These are phyloP conservation scores for Lasiosphaeriaceae sp. DNA, from an alignment of 495 filamentous ascomycete genomes.

Conservation along the genomic window DNA sequence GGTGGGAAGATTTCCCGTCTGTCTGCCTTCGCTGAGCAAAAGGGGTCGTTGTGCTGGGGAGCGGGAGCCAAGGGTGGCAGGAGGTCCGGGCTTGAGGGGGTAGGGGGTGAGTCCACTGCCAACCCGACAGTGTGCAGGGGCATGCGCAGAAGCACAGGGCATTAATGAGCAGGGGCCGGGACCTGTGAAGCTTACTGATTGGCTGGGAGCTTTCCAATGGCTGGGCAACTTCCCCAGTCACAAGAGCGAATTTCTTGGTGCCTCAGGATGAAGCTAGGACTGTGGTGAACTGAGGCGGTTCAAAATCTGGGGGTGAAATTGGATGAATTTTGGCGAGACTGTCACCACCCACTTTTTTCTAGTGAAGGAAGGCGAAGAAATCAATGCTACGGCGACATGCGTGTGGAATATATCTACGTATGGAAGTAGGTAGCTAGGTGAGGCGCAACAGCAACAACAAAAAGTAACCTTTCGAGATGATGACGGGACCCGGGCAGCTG, in stretches of 20 bases:
- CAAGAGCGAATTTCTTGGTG: neutral
- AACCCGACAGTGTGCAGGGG: conserved; percentile 5
- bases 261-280: neutral
- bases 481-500: neutral
- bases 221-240: conserved; percentile 1
- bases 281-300: no score
- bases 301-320: no score
- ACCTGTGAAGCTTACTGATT: conserved; percentile 3
- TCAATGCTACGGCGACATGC: no score
- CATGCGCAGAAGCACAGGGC: neutral
- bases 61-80: neutral
- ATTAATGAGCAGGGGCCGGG: conserved; percentile 6
- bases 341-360: no score
- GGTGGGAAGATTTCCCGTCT: conserved; percentile 23
- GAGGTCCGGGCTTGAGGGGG: neutral
- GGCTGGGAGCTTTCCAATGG: neutral
- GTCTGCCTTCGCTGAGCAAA: conserved; percentile 25
- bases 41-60: conserved; percentile 24
- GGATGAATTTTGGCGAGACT: no score
- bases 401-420: no score
- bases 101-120: neutral
- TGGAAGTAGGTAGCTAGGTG: neutral
- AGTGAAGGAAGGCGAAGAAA: no score
- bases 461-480: neutral
- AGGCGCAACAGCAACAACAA: neutral